A percentile compares a stretch with the other conserved stretches of the same genome.
Evolutionary conservation across 352 stramenopile genomes (phyloP).

Genomic region (Aphanomyces astaci): DNA sequence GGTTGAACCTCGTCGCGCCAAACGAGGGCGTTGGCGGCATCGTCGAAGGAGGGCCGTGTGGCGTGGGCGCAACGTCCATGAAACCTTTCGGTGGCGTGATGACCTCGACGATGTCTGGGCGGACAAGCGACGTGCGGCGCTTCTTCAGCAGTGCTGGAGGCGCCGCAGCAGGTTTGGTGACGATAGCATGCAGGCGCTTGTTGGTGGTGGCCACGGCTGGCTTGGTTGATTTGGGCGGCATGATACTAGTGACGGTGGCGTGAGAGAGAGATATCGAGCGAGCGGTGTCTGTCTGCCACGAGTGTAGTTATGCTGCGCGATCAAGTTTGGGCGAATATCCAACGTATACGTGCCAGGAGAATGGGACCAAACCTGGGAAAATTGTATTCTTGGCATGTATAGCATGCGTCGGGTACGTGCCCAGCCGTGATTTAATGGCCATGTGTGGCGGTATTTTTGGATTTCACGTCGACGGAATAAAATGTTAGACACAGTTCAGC

Average conservation of each 20-base stretch:
- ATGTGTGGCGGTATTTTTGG: not conserved
- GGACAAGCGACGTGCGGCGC: not conserved
- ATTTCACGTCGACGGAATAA: not conserved
- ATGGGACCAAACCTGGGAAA: not conserved
- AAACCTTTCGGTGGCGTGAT: not conserved
- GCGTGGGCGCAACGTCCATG: conserved; percentile 60
- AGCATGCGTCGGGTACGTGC: not conserved
- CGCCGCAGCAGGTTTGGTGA: not conserved
- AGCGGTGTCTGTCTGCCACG: not conserved
- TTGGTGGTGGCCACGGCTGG: not conserved
- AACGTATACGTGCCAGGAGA: not conserved
- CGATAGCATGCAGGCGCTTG: not conserved
- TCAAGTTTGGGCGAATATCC: not conserved
- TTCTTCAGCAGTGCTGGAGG: conserved; percentile 8
- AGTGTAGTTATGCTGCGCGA: not conserved
- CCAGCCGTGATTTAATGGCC: not conserved
- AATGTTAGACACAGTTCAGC: not conserved
- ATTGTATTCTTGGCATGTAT: not conserved
- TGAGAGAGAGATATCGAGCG: no score
- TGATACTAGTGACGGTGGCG: not conserved
- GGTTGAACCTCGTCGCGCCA: conserved; percentile 43
- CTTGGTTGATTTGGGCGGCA: not conserved
- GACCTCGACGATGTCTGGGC: not conserved
- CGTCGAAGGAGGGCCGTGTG: conserved; percentile 55
- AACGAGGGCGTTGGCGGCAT: conserved; percentile 83